A percentile compares a stretch with the other conserved stretches of the same genome.
Conservation (phyloP, 352 stramenopile species). For the Globisporangium canariense region DNA sequence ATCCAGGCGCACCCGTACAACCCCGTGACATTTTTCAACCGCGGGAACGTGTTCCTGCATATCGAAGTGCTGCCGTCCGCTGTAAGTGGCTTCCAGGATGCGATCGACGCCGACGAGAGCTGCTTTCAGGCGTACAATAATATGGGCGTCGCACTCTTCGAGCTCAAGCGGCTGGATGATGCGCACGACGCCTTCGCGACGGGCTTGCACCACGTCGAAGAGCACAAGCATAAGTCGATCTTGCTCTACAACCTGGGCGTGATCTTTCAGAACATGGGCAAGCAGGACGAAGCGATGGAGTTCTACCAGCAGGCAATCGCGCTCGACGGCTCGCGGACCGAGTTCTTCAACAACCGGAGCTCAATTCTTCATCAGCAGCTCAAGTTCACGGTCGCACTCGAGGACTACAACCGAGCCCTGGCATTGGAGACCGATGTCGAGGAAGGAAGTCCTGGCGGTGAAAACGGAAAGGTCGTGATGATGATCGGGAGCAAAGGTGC, state of each 20-base stretch:
- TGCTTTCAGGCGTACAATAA: constrained; percentile 47
- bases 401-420: constrained; percentile 53
- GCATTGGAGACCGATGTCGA: constrained; percentile 7
- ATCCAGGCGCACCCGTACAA: constrained; percentile 41
- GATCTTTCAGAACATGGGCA: constrained; percentile 33
- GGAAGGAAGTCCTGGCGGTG: background rate
- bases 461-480: background rate
- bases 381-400: constrained; percentile 42
- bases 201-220: constrained; percentile 28
- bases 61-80: constrained; percentile 35
- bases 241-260: constrained; percentile 51
- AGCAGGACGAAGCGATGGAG: constrained; percentile 39
- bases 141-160: constrained; percentile 40
- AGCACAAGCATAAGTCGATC: constrained; percentile 26
- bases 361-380: constrained; percentile 52
- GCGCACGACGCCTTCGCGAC: constrained; percentile 39
- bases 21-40: constrained; percentile 46
- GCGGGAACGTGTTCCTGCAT: constrained; percentile 46
- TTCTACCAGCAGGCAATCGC: constrained; percentile 53
- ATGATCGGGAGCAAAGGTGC: background rate
- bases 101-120: constrained; percentile 35
- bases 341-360: constrained; percentile 62
- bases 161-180: constrained; percentile 42
- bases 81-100: constrained; percentile 43
- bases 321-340: constrained; percentile 29